Conservation (phyloP, 257 asterid species). For the Penstemon barbatus region DNA sequence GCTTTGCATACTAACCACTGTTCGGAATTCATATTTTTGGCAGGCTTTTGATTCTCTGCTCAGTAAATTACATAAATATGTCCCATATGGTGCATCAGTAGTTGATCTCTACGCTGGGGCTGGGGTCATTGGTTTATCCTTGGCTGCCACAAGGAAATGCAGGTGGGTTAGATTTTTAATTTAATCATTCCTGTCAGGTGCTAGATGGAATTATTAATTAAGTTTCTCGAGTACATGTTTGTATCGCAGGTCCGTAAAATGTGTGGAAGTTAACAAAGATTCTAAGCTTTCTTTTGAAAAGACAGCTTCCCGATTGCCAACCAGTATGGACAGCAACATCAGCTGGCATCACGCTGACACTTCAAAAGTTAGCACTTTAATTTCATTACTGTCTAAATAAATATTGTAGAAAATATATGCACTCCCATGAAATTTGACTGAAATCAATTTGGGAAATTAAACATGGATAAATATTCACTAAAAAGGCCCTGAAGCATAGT, state of each 20-base stretch:
- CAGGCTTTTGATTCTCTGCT: slow-evolving; percentile 96
- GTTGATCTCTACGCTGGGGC: slow-evolving; percentile 97
- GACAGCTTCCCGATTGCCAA: slow-evolving; percentile 79
- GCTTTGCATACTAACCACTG: slow-evolving; percentile 19
- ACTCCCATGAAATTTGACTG: slow-evolving; percentile 4
- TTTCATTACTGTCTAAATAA: slow-evolving; percentile 13
- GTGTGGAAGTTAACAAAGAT: slow-evolving; percentile 93
- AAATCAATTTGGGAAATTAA: slow-evolving; percentile 1
- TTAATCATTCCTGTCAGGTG: slow-evolving; percentile 21
- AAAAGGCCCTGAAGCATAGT: background rate
- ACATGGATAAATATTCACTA: background rate
- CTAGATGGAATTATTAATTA: background rate
- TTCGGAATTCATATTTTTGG: slow-evolving; percentile 19
- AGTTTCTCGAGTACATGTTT: background rate
- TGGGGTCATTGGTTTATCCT: slow-evolving; percentile 92
- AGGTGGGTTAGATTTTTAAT: slow-evolving; percentile 43
- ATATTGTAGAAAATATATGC: slow-evolving; percentile 10
- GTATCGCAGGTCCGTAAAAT: slow-evolving; percentile 75
- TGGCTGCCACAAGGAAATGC: slow-evolving; percentile 85
- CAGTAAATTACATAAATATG: slow-evolving; percentile 69
- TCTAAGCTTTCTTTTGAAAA: slow-evolving; percentile 79
- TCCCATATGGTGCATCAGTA: slow-evolving; percentile 81
- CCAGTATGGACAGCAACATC: slow-evolving; percentile 57
- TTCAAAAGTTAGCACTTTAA: slow-evolving; percentile 54
- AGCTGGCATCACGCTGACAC: slow-evolving; percentile 97